These are phyloP conservation scores for Beta corolliflora DNA, from an alignment of 179 eudicot species.

Conservation along the genomic window DNA sequence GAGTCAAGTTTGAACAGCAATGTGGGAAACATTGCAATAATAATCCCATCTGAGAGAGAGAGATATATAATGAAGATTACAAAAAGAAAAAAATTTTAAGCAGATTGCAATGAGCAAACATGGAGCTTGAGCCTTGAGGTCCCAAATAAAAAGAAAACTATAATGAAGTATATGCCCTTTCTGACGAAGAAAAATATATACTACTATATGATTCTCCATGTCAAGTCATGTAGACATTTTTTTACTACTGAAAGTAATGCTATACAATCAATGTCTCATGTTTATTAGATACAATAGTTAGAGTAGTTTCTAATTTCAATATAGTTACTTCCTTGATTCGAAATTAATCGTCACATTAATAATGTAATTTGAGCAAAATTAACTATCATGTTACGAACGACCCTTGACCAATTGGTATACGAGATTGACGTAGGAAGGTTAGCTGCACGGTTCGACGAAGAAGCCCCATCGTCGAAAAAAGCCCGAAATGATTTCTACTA, in stretches of 20 bases:
- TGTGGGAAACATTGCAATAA: constrained; percentile 34
- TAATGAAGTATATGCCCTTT: constrained; percentile 30
- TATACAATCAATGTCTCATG: neutral
- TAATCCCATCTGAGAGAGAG: constrained; percentile 20
- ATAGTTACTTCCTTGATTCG: too few species aligned
- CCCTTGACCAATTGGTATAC: too few species aligned
- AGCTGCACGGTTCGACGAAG: too few species aligned
- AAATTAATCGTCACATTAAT: neutral
- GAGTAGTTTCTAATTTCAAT: too few species aligned
- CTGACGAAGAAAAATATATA: constrained; percentile 11
- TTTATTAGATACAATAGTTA: neutral
- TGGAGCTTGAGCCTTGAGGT: too few species aligned
- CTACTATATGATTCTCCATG: neutral
- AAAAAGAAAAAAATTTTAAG: neutral
- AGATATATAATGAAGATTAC: too few species aligned
- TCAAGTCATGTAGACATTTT: constrained; percentile 13
- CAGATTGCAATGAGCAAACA: constrained; percentile 17
- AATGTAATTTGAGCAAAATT: neutral
- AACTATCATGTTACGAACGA: too few species aligned
- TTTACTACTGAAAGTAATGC: neutral
- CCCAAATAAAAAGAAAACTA: constrained; percentile 25
- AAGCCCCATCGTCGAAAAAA: too few species aligned
- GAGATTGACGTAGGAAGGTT: too few species aligned
- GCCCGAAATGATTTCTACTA: too few species aligned
- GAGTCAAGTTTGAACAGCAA: constrained; percentile 39